Evolutionary conservation across 805 yeast species (phyloP).

Genomic region (Kodamaea sagamina): DNA sequence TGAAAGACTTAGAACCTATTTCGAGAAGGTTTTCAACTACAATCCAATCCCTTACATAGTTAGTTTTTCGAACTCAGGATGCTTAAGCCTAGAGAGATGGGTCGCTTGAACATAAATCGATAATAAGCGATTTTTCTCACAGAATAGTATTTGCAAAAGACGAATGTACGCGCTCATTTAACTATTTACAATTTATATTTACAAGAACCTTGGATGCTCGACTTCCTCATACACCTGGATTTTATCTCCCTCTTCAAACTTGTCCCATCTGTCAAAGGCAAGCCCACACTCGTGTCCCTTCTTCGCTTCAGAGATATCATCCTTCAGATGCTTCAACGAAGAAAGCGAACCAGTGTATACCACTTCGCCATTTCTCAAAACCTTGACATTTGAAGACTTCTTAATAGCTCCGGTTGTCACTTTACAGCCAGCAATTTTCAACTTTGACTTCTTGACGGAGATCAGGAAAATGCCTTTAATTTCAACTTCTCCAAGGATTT

Average conservation of each 20-base stretch:
- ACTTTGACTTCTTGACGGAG: conserved; percentile 54
- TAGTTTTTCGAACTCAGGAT: too few relatives aligned
- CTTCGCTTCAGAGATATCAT: conserved; percentile 71
- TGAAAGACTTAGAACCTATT: too few relatives aligned
- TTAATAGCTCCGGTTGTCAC: conserved; percentile 68
- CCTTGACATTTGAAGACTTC: conserved; percentile 58
- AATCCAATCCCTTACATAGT: too few relatives aligned
- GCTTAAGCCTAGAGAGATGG: too few relatives aligned
- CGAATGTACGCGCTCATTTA: too few relatives aligned
- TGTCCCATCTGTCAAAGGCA: conserved; percentile 65
- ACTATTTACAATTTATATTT: conserved; percentile 27
- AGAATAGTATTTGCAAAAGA: too few relatives aligned
- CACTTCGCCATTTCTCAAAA: conserved; percentile 52
- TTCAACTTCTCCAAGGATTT: conserved; percentile 64
- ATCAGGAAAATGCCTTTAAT: conserved; percentile 74
- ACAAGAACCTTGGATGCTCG: conserved; percentile 56
- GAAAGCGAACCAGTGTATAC: conserved; percentile 61
- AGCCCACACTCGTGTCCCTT: conserved; percentile 94
- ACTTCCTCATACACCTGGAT: conserved; percentile 74
- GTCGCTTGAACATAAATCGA: too few relatives aligned
- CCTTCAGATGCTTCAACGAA: conserved; percentile 79
- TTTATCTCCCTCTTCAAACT: conserved; percentile 72
- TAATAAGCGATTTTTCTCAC: too few relatives aligned
- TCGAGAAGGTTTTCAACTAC: too few relatives aligned
- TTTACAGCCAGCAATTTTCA: conserved; percentile 84